phyloP scores from a whole-genome alignment of 2,329 filamentous ascomycete genomes.

The Xylariaceae sp. region DNA sequence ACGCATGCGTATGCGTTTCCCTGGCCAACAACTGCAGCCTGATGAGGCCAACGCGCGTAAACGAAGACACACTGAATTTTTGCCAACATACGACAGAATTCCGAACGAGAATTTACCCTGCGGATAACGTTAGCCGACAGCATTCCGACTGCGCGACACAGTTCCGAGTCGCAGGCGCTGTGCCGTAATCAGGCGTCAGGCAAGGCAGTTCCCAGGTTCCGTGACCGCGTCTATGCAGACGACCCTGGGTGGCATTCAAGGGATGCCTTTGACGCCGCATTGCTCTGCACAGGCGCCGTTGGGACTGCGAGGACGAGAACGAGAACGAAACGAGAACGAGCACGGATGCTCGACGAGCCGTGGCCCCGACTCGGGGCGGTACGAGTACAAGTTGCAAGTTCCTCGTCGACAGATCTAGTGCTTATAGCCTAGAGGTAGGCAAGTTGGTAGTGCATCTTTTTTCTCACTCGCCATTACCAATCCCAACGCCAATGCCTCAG shows the following conservation, averaged over 20 bases:
- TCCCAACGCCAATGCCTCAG: neutral
- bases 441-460: neutral
- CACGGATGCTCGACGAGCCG: neutral
- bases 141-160: neutral
- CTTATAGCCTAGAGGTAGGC: neutral
- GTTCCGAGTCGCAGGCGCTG: neutral
- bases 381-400: neutral
- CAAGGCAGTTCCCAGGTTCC: neutral
- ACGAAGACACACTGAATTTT: conserved; percentile 2
- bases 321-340: neutral
- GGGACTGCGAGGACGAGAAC: too few species aligned
- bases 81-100: neutral
- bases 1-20: conserved; percentile 1
- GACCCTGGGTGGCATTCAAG: neutral
- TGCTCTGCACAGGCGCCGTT: neutral
- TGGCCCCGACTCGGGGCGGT: neutral
- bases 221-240: neutral
- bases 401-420: neutral
- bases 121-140: neutral
- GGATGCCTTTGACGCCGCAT: neutral
- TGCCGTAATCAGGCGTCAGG: neutral
- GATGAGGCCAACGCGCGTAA: conserved; percentile 3
- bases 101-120: neutral
- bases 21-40: conserved; percentile 12
- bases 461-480: neutral